Evolutionary conservation across 2,329 filamentous ascomycete species (phyloP).

Genomic region (Pseudonectria foliicola): DNA sequence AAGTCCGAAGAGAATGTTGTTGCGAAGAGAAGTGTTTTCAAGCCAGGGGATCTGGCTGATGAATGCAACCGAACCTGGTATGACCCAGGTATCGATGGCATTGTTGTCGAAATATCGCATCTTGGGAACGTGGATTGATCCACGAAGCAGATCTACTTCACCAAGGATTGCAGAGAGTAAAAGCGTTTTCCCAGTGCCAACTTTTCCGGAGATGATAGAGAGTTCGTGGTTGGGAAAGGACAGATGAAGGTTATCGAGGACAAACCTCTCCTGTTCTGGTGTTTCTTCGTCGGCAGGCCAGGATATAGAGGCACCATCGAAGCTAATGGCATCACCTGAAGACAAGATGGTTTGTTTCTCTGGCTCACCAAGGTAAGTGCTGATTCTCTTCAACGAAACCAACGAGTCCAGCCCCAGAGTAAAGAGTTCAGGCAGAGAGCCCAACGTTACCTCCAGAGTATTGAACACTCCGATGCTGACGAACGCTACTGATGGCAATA

Average conservation of each 20-base stretch:
- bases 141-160: slow-evolving; percentile 62
- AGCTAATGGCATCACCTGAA: slow-evolving; percentile 53
- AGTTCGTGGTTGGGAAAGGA: slow-evolving; percentile 62
- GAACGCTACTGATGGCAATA: slow-evolving; percentile 70
- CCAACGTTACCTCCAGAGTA: slow-evolving; percentile 62
- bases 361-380: slow-evolving; percentile 60
- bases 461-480: slow-evolving; percentile 70
- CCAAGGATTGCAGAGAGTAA: slow-evolving; percentile 68
- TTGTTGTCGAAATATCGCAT: slow-evolving; percentile 46
- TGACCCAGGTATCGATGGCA: slow-evolving; percentile 64
- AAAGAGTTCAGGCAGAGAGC: slow-evolving; percentile 65
- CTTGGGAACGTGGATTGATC: slow-evolving; percentile 50
- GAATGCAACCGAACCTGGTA: slow-evolving; percentile 49
- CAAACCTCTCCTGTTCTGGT: slow-evolving; percentile 53
- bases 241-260: slow-evolving; percentile 57
- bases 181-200: slow-evolving; percentile 71
- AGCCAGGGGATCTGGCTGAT: slow-evolving; percentile 42
- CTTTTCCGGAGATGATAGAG: slow-evolving; percentile 69
- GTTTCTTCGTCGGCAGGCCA: slow-evolving; percentile 64
- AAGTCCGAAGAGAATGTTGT: slow-evolving; percentile 40
- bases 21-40: slow-evolving; percentile 35
- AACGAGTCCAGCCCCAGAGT: slow-evolving; percentile 64
- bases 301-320: slow-evolving; percentile 61
- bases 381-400: slow-evolving; percentile 64
- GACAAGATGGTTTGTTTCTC: slow-evolving; percentile 52